Evolutionary conservation across 306 rosid species (phyloP), one percentile per base, ranked within the genome.

Genomic region (Vicia faba): DNA sequence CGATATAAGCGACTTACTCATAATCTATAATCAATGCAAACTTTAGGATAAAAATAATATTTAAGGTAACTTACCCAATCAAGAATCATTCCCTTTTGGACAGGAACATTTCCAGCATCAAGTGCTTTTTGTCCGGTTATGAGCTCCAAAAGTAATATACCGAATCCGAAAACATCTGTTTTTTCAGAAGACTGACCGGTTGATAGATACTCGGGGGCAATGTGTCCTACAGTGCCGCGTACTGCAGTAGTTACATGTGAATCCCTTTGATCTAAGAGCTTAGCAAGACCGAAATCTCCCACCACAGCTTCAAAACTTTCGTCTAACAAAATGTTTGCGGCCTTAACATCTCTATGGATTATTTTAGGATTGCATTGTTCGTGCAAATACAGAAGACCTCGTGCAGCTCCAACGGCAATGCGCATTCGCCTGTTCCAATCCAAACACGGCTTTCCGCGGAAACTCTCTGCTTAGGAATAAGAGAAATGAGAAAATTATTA

Each of bases 181-280:
- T 93, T 93, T 57, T 93, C 96, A 36, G 97, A 93, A 29, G 97
- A 93, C 78, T 93, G 96, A 36, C 99, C 99, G 3, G 97, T 93
- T 14, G 96, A 93, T 53, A 93, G 96, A 75, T 90, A 93, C 60
- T 93, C 97, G 0, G 97, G 99, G 13, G 99, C 96, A 72, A 93
- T 88, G 80, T 93, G 97, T 39, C 97, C 99, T 29, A 90, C 90
- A 0, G 99, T 93, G 16, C 99, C 99, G 4, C 97, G 84, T 48
- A 90, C 99, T 29, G 99, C 97, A 40, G 99, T 93, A 35, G 99
- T 93, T 61, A 93, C 97, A 65, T 93, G 99, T 4, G 99, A 93
- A 79, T 90, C 99, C 79, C 92, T 88, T 79, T 82, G 84, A 81
- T 93, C 99, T 61, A 93, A 83, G 69, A 93, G 86, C 86, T 93